Conservation (phyloP, 2,329 filamentous ascomycete genomes). For the Xylaria multiplex region DNA sequence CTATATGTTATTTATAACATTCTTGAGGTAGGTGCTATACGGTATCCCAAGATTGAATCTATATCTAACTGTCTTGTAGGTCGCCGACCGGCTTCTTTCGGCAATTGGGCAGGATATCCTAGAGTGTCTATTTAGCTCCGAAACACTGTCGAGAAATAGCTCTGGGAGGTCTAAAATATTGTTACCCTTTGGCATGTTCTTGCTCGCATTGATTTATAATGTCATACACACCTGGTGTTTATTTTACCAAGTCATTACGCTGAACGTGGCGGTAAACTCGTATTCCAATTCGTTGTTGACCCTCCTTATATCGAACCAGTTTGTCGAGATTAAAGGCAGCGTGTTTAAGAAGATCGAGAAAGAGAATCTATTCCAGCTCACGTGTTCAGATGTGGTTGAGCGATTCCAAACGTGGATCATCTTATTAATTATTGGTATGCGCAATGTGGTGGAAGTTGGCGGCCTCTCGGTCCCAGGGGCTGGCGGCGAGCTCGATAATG, state of each 20-base stretch:
- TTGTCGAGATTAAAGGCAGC: conserved; percentile 97
- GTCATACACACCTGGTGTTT: conserved; percentile 86
- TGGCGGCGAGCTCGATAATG: conserved; percentile 58
- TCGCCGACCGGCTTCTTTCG: conserved; percentile 87
- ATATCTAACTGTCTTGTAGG: conserved; percentile 50
- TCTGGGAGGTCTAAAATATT: conserved; percentile 92
- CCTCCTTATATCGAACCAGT: conserved; percentile 94
- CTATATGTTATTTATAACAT: conserved; percentile 99
- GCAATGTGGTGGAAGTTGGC: conserved; percentile 95
- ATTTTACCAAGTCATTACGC: conserved; percentile 96
- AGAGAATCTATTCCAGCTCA: conserved; percentile 95
- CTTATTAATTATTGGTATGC: conserved; percentile 93
- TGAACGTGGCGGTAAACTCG: conserved; percentile 98
- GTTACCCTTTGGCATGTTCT: conserved; percentile 89
- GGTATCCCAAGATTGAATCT: background rate
- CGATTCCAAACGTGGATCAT: conserved; percentile 98
- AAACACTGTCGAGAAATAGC: conserved; percentile 87
- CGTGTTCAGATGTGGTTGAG: conserved; percentile 96
- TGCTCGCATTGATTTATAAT: conserved; percentile 87
- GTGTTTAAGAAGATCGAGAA: conserved; percentile 99
- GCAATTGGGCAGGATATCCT: conserved; percentile 95
- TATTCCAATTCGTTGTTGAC: conserved; percentile 97
- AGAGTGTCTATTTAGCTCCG: conserved; percentile 92
- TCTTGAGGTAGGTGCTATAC: conserved; percentile 71
- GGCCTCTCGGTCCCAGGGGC: conserved; percentile 74